Evolutionary conservation across 2,329 filamentous ascomycete genomes (phyloP).

Genomic region (Monosporascus sp.): DNA sequence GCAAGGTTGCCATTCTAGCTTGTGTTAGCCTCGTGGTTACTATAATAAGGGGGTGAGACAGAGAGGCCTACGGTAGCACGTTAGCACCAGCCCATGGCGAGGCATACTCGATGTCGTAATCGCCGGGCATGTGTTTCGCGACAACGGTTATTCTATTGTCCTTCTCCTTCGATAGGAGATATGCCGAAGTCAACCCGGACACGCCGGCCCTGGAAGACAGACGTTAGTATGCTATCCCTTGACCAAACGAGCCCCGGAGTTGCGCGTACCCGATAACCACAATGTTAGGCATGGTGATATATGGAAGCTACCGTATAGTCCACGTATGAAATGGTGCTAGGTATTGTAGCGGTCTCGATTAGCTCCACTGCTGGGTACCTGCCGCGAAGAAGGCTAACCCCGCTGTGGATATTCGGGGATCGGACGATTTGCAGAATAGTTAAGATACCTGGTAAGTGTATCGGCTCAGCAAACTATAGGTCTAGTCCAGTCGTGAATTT

Average conservation of each 20-base stretch:
- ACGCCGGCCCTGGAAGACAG: constrained; percentile 22
- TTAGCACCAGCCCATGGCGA: constrained; percentile 40
- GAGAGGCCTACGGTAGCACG: constrained; percentile 23
- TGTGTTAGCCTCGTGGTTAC: constrained; percentile 2
- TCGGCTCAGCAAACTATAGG: no score
- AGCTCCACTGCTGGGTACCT: neutral
- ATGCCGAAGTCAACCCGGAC: constrained; percentile 28
- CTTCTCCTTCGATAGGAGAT: constrained; percentile 26
- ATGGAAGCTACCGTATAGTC: neutral
- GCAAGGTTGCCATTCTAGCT: constrained; percentile 21
- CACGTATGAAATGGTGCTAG: neutral
- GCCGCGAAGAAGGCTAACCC: neutral
- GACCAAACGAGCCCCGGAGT: neutral
- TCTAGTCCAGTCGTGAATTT: no score
- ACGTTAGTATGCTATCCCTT: neutral
- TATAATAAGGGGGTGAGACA: neutral
- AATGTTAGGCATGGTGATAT: constrained; percentile 21
- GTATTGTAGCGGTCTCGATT: neutral
- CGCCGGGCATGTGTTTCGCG: constrained; percentile 87
- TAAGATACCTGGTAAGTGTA: no score
- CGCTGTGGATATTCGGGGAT: neutral
- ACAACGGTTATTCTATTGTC: constrained; percentile 57
- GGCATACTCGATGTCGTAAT: constrained; percentile 85
- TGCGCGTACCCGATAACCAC: constrained; percentile 24
- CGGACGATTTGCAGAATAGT: neutral